Percentiles rank a stretch among this genome's conserved stretches.
phyloP scores from a whole-genome alignment of 2,329 filamentous ascomycete genomes.

The Cladosporium phlei region DNA sequence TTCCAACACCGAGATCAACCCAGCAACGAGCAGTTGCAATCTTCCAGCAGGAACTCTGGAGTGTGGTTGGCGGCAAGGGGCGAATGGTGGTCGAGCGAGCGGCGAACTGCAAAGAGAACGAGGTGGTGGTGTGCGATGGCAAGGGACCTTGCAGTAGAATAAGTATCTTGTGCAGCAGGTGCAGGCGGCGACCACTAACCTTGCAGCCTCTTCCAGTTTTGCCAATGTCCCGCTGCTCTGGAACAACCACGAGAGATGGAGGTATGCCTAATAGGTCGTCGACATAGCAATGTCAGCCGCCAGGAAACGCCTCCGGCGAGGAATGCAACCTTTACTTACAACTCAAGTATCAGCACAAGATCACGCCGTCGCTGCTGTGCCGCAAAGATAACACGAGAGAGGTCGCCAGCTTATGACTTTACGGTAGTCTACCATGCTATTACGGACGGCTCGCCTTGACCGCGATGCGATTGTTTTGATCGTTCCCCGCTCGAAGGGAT shows the following conservation, averaged over 20 bases:
- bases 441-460: neutral
- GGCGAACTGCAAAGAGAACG: constrained; percentile 15
- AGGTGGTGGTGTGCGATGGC: constrained; percentile 21
- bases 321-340: constrained; percentile 25
- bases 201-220: constrained; percentile 19
- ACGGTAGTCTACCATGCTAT: neutral
- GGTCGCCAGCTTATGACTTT: constrained; percentile 1
- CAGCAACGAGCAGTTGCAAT: constrained; percentile 23
- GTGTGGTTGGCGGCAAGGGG: constrained; percentile 30
- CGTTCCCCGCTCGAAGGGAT: constrained; percentile 20
- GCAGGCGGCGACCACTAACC: constrained; percentile 18
- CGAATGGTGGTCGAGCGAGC: neutral
- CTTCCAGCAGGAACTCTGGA: constrained; percentile 24
- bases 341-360: constrained; percentile 10
- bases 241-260: constrained; percentile 19
- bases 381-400: constrained; percentile 3
- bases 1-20: constrained; percentile 16
- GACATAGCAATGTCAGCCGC: constrained; percentile 13
- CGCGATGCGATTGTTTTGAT: constrained; percentile 16
- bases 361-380: constrained; percentile 5
- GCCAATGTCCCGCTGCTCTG: constrained; percentile 20
- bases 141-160: constrained; percentile 21
- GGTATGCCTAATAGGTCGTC: constrained; percentile 15
- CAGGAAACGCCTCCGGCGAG: constrained; percentile 26
- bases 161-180: constrained; percentile 26